These are phyloP conservation scores for Phytophthora syringae DNA, from an alignment of 352 stramenopile species.

Conservation along the genomic window DNA sequence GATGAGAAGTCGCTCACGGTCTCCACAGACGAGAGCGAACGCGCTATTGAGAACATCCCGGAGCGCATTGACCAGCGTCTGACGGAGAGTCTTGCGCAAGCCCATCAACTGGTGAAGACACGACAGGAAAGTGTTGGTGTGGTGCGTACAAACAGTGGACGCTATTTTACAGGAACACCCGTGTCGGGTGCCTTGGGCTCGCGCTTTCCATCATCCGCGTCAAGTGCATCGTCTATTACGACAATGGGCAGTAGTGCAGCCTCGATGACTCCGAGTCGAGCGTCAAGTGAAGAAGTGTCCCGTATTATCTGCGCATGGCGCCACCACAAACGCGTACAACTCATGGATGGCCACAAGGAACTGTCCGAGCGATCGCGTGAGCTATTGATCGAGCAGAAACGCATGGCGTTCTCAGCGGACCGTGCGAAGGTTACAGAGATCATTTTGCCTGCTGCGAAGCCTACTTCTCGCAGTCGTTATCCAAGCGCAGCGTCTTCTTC, in stretches of 20 bases:
- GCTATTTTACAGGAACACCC: slow-evolving; percentile 40
- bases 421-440: slow-evolving; percentile 87
- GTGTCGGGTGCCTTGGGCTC: slow-evolving; percentile 52
- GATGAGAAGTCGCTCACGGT: slow-evolving; percentile 80
- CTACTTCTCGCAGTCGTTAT: slow-evolving; percentile 56
- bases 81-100: slow-evolving; percentile 74
- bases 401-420: slow-evolving; percentile 85
- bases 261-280: slow-evolving; percentile 59
- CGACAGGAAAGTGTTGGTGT: slow-evolving; percentile 60
- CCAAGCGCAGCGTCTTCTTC: slow-evolving; percentile 52
- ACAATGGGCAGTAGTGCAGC: slow-evolving; percentile 57
- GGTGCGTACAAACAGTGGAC: slow-evolving; percentile 59
- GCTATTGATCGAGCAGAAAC: slow-evolving; percentile 87
- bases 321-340: slow-evolving; percentile 85
- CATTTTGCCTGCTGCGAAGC: slow-evolving; percentile 68
- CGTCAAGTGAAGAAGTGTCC: slow-evolving; percentile 74
- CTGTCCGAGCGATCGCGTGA: slow-evolving; percentile 79
- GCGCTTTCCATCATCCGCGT: slow-evolving; percentile 54
- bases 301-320: slow-evolving; percentile 86
- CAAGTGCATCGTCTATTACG: slow-evolving; percentile 42
- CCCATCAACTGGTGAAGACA: slow-evolving; percentile 81
- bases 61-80: slow-evolving; percentile 85
- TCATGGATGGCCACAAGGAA: slow-evolving; percentile 90
- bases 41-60: slow-evolving; percentile 88
- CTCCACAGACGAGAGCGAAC: slow-evolving; percentile 84